A percentile compares a stretch with the other conserved stretches of the same genome.
phyloP scores from a whole-genome alignment of 306 rosid genomes.

The Trifolium dubium region DNA sequence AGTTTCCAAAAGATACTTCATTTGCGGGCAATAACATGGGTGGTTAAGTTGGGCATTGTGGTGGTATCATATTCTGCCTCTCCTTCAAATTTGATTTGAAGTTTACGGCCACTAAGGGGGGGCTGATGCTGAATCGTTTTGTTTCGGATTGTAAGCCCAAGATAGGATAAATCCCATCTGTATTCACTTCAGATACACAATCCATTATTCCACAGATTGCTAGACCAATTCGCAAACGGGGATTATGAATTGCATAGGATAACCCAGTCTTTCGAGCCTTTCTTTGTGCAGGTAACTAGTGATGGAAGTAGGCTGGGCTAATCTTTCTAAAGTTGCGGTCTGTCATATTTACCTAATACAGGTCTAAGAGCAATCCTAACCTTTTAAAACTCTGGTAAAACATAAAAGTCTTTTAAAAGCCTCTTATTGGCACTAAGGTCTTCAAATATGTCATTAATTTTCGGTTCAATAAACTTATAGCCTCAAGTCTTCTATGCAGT shows the following conservation, averaged over 20 bases:
- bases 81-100: no score
- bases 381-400: background rate
- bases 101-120: no score
- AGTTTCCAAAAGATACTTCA: background rate
- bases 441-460: slow-evolving; percentile 4
- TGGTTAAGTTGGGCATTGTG: background rate
- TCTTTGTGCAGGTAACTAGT: background rate
- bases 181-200: no score
- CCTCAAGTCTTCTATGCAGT: background rate
- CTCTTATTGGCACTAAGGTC: background rate
- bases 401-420: background rate
- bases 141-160: no score
- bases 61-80: background rate
- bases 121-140: no score
- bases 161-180: no score
- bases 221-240: no score
- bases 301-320: background rate
- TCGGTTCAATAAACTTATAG: background rate
- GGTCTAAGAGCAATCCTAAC: background rate
- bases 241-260: background rate
- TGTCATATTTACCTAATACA: background rate
- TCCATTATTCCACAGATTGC: no score
- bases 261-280: background rate
- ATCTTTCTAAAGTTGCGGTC: background rate
- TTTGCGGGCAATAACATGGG: background rate